These are phyloP conservation scores for Arabidopsis hybrid DNA, from an alignment of 441 rosid species.

Conservation along the genomic window DNA sequence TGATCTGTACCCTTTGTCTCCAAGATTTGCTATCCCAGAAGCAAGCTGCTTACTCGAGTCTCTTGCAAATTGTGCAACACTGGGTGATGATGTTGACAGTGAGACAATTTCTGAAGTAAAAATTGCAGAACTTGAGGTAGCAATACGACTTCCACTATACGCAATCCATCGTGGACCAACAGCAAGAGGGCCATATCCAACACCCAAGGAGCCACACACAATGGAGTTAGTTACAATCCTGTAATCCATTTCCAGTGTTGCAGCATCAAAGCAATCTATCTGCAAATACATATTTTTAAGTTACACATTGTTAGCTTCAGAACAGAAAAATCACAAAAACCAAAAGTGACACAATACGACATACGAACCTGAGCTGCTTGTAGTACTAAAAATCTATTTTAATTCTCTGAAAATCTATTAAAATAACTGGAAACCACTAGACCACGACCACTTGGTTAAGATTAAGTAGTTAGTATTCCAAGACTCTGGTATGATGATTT, in stretches of 20 bases:
- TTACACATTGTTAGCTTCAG: slow-evolving; percentile 26
- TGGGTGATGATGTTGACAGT: slow-evolving; percentile 57
- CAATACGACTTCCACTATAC: slow-evolving; percentile 78
- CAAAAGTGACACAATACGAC: slow-evolving; percentile 11
- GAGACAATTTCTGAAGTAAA: slow-evolving; percentile 73
- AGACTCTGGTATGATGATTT: no score
- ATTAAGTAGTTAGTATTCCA: no score
- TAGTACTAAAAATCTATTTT: slow-evolving; percentile 24
- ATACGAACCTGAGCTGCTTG: slow-evolving; percentile 76
- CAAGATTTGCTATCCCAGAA: slow-evolving; percentile 76
- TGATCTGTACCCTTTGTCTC: slow-evolving; percentile 83
- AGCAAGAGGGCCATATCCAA: slow-evolving; percentile 93
- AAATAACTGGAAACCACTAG: no score
- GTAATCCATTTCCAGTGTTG: slow-evolving; percentile 66
- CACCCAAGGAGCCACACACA: slow-evolving; percentile 56
- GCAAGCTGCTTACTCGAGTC: slow-evolving; percentile 94
- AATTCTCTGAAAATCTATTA: no score
- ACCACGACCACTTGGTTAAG: no score
- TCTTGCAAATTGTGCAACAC: slow-evolving; percentile 82
- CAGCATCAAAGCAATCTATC: slow-evolving; percentile 86
- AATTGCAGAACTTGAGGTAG: slow-evolving; percentile 55
- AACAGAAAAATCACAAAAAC: slow-evolving; percentile 21
- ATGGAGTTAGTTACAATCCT: slow-evolving; percentile 75
- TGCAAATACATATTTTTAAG: slow-evolving; percentile 49
- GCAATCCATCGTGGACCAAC: slow-evolving; percentile 98